Conservation (phyloP, 2,329 filamentous ascomycete species). For the Cladosporium sp. region DNA sequence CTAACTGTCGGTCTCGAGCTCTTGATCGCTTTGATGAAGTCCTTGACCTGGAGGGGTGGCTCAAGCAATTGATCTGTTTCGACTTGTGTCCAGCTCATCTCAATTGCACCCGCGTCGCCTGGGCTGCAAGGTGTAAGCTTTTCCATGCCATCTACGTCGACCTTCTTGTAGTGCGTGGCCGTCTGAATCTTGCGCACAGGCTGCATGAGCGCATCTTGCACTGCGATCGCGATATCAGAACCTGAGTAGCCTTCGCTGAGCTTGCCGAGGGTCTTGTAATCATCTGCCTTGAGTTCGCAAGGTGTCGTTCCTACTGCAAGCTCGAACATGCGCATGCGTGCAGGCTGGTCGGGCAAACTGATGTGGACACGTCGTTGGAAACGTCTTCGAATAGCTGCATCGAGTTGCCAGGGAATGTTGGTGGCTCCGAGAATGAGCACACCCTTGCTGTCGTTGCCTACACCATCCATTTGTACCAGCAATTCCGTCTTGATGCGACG, state of each 20-base stretch:
- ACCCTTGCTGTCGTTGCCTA: constrained; percentile 89
- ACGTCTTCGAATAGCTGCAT: constrained; percentile 88
- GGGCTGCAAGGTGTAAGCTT: constrained; percentile 90
- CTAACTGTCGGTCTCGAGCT: constrained; percentile 86
- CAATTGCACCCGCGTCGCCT: constrained; percentile 75
- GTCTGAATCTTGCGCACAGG: constrained; percentile 95
- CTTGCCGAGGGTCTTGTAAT: constrained; percentile 75
- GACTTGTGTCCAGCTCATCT: constrained; percentile 91
- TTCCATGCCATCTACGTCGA: constrained; percentile 61
- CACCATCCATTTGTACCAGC: constrained; percentile 98
- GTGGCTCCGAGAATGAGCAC: constrained; percentile 94
- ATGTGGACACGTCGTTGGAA: constrained; percentile 98
- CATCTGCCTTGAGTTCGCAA: constrained; percentile 71
- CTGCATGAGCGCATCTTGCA: constrained; percentile 96
- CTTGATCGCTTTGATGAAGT: constrained; percentile 90
- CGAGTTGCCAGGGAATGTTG: constrained; percentile 98
- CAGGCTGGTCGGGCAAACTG: constrained; percentile 79
- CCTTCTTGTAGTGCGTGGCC: constrained; percentile 94
- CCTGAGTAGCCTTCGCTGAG: constrained; percentile 92
- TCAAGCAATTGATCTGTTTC: constrained; percentile 80
- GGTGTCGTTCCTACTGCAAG: constrained; percentile 90
- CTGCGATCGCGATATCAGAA: constrained; percentile 91
- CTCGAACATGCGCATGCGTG: constrained; percentile 92
- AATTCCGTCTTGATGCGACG: constrained; percentile 98
- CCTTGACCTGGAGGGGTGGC: constrained; percentile 79